Conservation (phyloP, 2,329 filamentous ascomycete genomes). For the Stachybotrys chartarum region DNA sequence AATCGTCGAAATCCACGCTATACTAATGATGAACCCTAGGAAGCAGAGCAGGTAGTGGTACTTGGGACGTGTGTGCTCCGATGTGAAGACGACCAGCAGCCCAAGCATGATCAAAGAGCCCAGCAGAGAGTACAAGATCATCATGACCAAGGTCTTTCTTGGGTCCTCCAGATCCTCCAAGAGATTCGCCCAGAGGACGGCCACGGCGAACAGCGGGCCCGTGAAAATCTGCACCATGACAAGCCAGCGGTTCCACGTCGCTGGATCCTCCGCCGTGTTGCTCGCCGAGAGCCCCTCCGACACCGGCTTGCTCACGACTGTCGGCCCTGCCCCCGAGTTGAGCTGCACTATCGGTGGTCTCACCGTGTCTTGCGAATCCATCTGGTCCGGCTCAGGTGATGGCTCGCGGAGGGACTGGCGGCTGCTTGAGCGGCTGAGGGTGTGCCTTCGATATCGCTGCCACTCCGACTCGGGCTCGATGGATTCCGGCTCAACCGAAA, state of each 20-base stretch:
- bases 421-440: constrained; percentile 21
- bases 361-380: constrained; percentile 12
- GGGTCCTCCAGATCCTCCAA: constrained; percentile 49
- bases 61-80: constrained; percentile 57
- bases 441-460: constrained; percentile 49
- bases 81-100: constrained; percentile 62
- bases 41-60: constrained; percentile 79
- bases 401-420: constrained; percentile 6
- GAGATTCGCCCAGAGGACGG: constrained; percentile 68
- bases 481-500: constrained; percentile 24
- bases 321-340: not conserved
- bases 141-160: constrained; percentile 42
- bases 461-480: constrained; percentile 46
- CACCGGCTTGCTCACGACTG: constrained; percentile 18
- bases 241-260: constrained; percentile 87
- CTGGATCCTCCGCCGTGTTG: constrained; percentile 30
- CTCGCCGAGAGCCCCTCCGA: constrained; percentile 24
- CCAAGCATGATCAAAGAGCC: constrained; percentile 60
- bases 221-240: constrained; percentile 78
- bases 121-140: constrained; percentile 59
- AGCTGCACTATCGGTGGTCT: not conserved
- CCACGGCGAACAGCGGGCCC: constrained; percentile 73
- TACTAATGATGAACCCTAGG: constrained; percentile 81
- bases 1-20: constrained; percentile 94
- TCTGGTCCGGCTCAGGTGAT: constrained; percentile 4